A percentile compares a stretch with the other conserved stretches of the same genome.
Conservation (phyloP, 345 rosid genomes). For the Eutrema yunnanense region DNA sequence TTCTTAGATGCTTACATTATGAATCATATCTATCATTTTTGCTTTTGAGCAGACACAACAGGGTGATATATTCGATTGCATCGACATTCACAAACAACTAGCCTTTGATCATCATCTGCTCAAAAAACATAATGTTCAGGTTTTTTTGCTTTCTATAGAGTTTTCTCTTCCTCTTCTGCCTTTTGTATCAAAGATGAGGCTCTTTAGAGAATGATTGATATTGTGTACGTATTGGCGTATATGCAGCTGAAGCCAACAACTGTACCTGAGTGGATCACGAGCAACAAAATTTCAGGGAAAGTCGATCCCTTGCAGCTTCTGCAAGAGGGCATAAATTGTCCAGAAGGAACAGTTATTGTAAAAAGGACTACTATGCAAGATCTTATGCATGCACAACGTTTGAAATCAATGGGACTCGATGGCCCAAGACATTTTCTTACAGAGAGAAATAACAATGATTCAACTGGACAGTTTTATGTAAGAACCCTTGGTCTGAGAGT, state of each 20-base stretch:
- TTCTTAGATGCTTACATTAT: neutral
- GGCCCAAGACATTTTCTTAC: neutral
- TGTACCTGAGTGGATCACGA: neutral
- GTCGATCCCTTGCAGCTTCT: neutral
- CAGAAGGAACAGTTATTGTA: conserved; percentile 2
- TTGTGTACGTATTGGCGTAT: neutral
- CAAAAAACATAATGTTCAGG: conserved; percentile 20
- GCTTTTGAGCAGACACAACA: conserved; percentile 11
- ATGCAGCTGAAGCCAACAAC: conserved; percentile 1
- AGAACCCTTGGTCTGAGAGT: neutral
- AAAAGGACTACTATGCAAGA: conserved; percentile 10
- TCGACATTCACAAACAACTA: conserved; percentile 25
- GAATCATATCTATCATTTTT: neutral
- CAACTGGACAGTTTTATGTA: neutral
- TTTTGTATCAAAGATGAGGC: too few species aligned
- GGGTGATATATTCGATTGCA: conserved; percentile 23
- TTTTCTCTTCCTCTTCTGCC: too few species aligned
- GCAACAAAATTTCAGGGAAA: neutral
- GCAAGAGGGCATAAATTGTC: neutral
- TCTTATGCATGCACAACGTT: neutral
- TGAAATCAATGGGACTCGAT: neutral
- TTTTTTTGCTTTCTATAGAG: neutral
- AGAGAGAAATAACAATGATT: neutral
- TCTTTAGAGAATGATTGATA: too few species aligned
- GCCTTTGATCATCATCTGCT: conserved; percentile 19